These are phyloP conservation scores for Penicillium bialowiezense DNA, from an alignment of 495 filamentous ascomycete species.

Conservation along the genomic window DNA sequence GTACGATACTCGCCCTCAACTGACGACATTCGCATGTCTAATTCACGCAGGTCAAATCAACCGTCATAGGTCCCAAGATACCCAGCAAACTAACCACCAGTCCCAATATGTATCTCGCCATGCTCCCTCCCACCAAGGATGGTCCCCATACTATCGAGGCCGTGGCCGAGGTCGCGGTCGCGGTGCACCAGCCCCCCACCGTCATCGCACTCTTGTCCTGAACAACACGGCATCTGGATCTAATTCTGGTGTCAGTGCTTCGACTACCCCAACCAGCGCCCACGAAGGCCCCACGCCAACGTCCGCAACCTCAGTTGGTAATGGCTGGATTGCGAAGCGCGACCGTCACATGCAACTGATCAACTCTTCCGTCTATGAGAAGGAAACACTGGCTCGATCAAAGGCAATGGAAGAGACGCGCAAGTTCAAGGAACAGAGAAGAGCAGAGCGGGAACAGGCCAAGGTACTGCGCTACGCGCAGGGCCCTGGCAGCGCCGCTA, in stretches of 20 bases:
- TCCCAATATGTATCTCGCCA: constrained; percentile 38
- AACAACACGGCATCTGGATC: constrained; percentile 50
- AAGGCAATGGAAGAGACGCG: constrained; percentile 73
- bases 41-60: constrained; percentile 70
- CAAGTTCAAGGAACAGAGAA: constrained; percentile 55
- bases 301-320: constrained; percentile 37
- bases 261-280: constrained; percentile 37
- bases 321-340: constrained; percentile 71
- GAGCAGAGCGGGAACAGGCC: constrained; percentile 63
- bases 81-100: constrained; percentile 25
- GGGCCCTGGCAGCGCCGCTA: constrained; percentile 35
- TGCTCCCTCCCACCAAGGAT: constrained; percentile 43
- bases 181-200: constrained; percentile 47
- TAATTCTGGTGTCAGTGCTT: constrained; percentile 19
- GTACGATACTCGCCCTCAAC: constrained; percentile 41
- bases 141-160: constrained; percentile 46
- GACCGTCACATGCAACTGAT: constrained; percentile 89
- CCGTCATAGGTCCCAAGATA: constrained; percentile 67
- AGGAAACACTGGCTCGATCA: constrained; percentile 64
- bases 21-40: constrained; percentile 23
- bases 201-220: constrained; percentile 70
- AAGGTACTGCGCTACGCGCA: constrained; percentile 46
- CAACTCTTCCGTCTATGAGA: constrained; percentile 78
- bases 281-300: constrained; percentile 29
- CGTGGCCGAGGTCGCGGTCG: constrained; percentile 40